Evolutionary conservation across 495 filamentous ascomycete genomes (phyloP).

Genomic region (Patellaria atrata): DNA sequence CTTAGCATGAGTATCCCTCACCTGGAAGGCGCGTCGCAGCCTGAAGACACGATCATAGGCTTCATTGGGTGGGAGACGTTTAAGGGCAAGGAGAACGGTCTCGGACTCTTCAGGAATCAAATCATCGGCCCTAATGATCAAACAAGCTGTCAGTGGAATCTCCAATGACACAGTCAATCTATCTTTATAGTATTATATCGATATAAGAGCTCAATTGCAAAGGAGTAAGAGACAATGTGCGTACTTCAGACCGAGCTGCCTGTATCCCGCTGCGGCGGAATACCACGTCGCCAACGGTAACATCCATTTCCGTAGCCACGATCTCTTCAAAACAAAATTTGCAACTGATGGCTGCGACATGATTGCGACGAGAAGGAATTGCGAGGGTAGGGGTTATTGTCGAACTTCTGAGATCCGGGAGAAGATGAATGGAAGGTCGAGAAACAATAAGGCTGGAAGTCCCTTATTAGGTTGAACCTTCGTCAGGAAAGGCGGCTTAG

Average conservation of each 20-base stretch:
- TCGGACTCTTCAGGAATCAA: slow-evolving; percentile 84
- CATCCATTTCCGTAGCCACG: slow-evolving; percentile 68
- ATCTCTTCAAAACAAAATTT: slow-evolving; percentile 59
- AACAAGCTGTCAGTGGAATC: slow-evolving; percentile 8
- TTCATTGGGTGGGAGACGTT: slow-evolving; percentile 79
- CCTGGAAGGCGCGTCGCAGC: slow-evolving; percentile 88
- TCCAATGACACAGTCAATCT: background rate
- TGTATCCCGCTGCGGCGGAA: slow-evolving; percentile 71
- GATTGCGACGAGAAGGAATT: slow-evolving; percentile 22
- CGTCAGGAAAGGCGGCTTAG: no score
- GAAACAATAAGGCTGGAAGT: background rate
- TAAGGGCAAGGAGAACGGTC: slow-evolving; percentile 67
- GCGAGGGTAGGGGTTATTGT: slow-evolving; percentile 1
- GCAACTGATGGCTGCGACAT: slow-evolving; percentile 65
- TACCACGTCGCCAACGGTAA: slow-evolving; percentile 74
- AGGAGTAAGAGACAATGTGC: slow-evolving; percentile 18
- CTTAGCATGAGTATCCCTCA: slow-evolving; percentile 24
- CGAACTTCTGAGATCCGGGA: slow-evolving; percentile 4
- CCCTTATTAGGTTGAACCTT: no score
- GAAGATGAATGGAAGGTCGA: background rate
- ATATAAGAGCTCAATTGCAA: background rate
- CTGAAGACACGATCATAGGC: slow-evolving; percentile 95
- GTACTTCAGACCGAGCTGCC: slow-evolving; percentile 82
- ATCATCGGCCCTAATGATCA: slow-evolving; percentile 65
- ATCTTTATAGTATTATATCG: background rate